Base-by-base conservation (phyloP, 2,329 filamentous ascomycete genomes). In the Fusarium sp. region DNA sequence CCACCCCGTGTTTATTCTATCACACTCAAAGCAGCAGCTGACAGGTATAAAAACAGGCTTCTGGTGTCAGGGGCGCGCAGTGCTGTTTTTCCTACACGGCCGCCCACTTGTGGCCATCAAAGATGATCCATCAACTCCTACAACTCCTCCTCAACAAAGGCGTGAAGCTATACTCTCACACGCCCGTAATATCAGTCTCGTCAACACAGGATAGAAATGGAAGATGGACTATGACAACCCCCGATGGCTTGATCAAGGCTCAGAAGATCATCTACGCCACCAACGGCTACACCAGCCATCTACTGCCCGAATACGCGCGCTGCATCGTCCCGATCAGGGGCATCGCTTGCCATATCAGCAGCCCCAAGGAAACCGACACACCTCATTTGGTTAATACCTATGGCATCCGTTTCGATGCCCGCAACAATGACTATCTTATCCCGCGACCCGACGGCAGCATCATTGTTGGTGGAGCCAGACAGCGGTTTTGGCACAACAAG, bases 241-340 rank as follows among this genome's bases (percentile, higher is more conserved):
- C 20, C 16, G 31, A 65, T 9, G 92, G 91, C 13, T 78, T 70
- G 0, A 86, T 92, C 62, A 79, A 75, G 11, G 85, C 92, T 2
- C 84, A 83, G 29, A 87, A 86, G 36, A 84, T 94, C 16, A 82
- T 94, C 20, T 85, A 92, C 50, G 91, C 92, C 18, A 93, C 90
- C 2, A 94, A 94, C 74, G 92, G 85, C 14, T 93, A 93, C 79
- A 92, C 91, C 0, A 88, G 90, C 1, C 86, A 88, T 14, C 79
- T 94, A 7, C 82, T 91, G 2, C 91, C 91, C 0, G 79, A 86
- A 64, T 93, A 92, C 78, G 81, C 84, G 8, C 86, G 88, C 68
- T 87, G 89, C 11, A 93, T 94, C 68, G 85, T 92, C 10, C 92
- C 92, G 0, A 86, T 88, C 4, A 87, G 91, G 45, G 91, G 89